phyloP scores from a whole-genome alignment of 75 land plant genomes.

The Picea glauca region DNA sequence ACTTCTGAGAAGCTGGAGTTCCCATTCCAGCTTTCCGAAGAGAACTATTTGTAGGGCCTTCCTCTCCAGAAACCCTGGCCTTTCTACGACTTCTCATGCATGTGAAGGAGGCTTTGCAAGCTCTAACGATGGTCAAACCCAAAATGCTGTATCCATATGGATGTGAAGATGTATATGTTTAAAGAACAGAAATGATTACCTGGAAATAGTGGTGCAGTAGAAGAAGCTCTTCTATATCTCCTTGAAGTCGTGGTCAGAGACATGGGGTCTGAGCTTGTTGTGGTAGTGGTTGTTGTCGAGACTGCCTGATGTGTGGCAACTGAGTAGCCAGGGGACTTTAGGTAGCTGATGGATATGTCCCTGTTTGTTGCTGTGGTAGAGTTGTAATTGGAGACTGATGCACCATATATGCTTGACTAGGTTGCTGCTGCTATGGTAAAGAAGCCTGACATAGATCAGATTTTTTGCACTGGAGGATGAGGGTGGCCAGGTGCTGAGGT shows the following conservation, averaged over 20 bases:
- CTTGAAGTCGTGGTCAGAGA: conserved; percentile 11
- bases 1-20: no score
- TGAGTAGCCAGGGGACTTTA: background rate
- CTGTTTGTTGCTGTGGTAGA: conserved; percentile 18
- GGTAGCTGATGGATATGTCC: conserved; percentile 14
- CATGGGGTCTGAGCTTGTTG: conserved; percentile 11
- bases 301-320: conserved; percentile 1
- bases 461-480: conserved; percentile 9
- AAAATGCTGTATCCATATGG: no score
- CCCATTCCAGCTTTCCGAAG: no score
- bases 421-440: conserved; percentile 27
- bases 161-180: no score
- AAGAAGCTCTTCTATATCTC: background rate
- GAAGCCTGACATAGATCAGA: conserved; percentile 8
- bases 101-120: no score
- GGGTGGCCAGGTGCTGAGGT: conserved; percentile 45
- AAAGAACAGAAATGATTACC: no score
- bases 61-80: no score
- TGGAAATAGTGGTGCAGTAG: no score
- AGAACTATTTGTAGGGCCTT: no score
- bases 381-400: conserved; percentile 18
- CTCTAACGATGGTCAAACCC: no score
- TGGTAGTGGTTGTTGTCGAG: conserved; percentile 3
- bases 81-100: no score
- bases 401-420: background rate